Percentiles rank a stretch among this genome's conserved stretches.
Evolutionary conservation across 768 basidiomycete genomes (phyloP).

Genomic region (Lactifluus volemus): DNA sequence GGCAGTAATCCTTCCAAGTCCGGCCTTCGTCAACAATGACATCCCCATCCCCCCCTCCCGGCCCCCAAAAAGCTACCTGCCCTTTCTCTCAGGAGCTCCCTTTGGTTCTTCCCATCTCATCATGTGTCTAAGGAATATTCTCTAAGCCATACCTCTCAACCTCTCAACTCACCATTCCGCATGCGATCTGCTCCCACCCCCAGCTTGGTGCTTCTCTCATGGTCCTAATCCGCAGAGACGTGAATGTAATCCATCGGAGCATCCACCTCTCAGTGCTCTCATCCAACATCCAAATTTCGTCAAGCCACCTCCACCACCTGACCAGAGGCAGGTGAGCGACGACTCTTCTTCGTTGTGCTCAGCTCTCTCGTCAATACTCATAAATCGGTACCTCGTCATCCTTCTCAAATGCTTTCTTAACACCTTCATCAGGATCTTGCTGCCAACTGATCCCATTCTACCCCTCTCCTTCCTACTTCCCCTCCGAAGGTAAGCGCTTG

Average conservation of each 20-base stretch:
- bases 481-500: constrained; percentile 10
- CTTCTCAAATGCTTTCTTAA: background rate
- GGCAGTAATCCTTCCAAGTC: constrained; percentile 2
- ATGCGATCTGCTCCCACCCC: constrained; percentile 62
- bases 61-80: constrained; percentile 31
- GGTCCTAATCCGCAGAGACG: constrained; percentile 35
- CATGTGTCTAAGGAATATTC: constrained; percentile 37
- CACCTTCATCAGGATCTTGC: constrained; percentile 1
- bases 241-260: constrained; percentile 52
- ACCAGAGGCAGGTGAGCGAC: constrained; percentile 16
- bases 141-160: constrained; percentile 23
- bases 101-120: constrained; percentile 30
- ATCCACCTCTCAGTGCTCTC: constrained; percentile 55
- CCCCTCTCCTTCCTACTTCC: background rate
- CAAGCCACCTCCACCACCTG: constrained; percentile 32
- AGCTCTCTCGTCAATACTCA: constrained; percentile 21
- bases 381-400: constrained; percentile 15
- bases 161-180: constrained; percentile 43
- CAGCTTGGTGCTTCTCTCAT: constrained; percentile 40
- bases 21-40: too few species aligned
- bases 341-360: constrained; percentile 18
- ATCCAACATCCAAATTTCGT: constrained; percentile 63
- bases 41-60: too few species aligned
- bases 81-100: constrained; percentile 19
- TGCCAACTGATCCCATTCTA: constrained; percentile 11